Conservation (phyloP, 2,329 filamentous ascomycete genomes). For the Aureobasidium sp. region DNA sequence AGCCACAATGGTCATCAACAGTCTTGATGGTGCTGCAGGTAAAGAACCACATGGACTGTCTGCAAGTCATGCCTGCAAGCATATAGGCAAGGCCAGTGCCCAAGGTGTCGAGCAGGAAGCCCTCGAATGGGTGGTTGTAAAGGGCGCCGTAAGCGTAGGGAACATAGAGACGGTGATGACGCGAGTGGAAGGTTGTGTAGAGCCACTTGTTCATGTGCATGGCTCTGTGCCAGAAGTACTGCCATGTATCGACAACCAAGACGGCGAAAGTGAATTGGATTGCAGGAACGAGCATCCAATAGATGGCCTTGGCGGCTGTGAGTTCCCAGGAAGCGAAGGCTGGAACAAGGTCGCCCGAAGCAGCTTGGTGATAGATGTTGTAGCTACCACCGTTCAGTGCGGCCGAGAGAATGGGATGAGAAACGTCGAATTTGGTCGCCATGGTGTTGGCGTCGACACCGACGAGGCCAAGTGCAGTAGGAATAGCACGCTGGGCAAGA, state of each 20-base stretch:
- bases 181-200: slow-evolving; percentile 87
- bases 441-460: slow-evolving; percentile 71
- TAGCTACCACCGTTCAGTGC: slow-evolving; percentile 75
- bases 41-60: slow-evolving; percentile 87
- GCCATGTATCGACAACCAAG: slow-evolving; percentile 85
- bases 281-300: slow-evolving; percentile 68
- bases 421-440: slow-evolving; percentile 64
- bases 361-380: slow-evolving; percentile 41
- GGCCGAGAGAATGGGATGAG: slow-evolving; percentile 68
- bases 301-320: slow-evolving; percentile 64
- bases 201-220: slow-evolving; percentile 99
- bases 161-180: slow-evolving; percentile 94
- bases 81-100: slow-evolving; percentile 82
- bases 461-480: slow-evolving; percentile 59
- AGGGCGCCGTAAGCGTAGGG: slow-evolving; percentile 95
- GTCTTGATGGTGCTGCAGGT: slow-evolving; percentile 87
- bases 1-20: slow-evolving; percentile 95
- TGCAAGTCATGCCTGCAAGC: slow-evolving; percentile 69
- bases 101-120: slow-evolving; percentile 84
- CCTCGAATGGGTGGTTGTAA: slow-evolving; percentile 94
- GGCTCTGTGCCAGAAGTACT: slow-evolving; percentile 90
- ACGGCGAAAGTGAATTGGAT: slow-evolving; percentile 72
- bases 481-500: slow-evolving; percentile 70
- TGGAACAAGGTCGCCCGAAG: slow-evolving; percentile 46
- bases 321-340: slow-evolving; percentile 83